Evolutionary conservation across 1,284 basidiomycete genomes (phyloP).

Genomic region (Coriolopsis trogii): DNA sequence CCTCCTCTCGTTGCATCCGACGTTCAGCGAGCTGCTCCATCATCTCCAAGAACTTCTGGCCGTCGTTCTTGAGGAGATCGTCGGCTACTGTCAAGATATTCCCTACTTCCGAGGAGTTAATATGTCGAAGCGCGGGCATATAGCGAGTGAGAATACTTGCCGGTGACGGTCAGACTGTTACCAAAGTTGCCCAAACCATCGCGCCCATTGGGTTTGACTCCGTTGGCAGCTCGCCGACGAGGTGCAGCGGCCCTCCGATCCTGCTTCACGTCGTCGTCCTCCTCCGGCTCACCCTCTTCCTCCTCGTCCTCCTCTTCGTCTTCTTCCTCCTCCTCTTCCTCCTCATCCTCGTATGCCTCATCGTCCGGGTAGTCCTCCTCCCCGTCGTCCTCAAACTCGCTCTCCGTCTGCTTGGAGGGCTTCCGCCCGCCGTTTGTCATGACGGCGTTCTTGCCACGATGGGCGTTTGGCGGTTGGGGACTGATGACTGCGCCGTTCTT

Average conservation of each 20-base stretch:
- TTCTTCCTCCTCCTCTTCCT: conserved; percentile 38
- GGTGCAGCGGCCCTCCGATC: conserved; percentile 28
- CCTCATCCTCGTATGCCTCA: conserved; percentile 35
- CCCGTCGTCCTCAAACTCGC: conserved; percentile 60
- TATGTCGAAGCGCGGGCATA: conserved; percentile 11
- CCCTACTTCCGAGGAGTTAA: conserved; percentile 51
- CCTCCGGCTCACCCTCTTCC: conserved; percentile 33
- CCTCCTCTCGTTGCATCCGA: conserved; percentile 90
- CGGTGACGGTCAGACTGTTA: conserved; percentile 37
- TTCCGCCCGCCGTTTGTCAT: conserved; percentile 51
- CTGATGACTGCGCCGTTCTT: conserved; percentile 85
- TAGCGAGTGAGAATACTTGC: conserved; percentile 26
- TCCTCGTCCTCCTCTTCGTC: conserved; percentile 38
- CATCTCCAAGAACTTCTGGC: conserved; percentile 99
- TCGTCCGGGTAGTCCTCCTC: conserved; percentile 44
- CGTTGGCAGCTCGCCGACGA: conserved; percentile 29
- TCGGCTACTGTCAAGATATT: conserved; percentile 99
- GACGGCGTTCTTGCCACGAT: conserved; percentile 40
- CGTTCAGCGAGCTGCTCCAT: conserved; percentile 99
- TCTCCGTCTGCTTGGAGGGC: conserved; percentile 50
- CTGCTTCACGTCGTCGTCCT: conserved; percentile 32
- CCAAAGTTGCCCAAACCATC: conserved; percentile 34
- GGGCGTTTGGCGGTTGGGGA: conserved; percentile 48
- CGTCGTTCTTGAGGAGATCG: conserved; percentile 97
- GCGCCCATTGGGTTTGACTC: conserved; percentile 28